Conservation (phyloP, 139 green algal genomes). For the Picochlorum sp. region DNA sequence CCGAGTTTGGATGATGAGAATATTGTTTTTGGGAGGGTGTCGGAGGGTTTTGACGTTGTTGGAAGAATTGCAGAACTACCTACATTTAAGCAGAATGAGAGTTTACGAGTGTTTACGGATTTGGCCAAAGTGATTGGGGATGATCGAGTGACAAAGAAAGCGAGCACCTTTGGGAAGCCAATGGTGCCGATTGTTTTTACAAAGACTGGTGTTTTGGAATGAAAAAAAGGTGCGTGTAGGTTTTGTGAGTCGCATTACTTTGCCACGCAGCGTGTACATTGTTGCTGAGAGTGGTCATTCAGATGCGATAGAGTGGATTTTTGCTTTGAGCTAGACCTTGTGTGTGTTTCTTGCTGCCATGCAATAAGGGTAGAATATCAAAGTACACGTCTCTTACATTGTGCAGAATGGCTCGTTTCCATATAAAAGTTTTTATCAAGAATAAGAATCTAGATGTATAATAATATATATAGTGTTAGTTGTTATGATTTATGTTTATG, state of each 20-base stretch:
- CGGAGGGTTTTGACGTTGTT: constrained; percentile 28
- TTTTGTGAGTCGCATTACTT: neutral
- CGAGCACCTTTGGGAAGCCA: constrained; percentile 51
- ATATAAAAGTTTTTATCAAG: too few relatives aligned
- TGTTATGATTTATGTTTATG: neutral
- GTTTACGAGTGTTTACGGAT: constrained; percentile 38
- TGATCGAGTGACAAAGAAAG: constrained; percentile 42
- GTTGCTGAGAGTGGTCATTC: neutral
- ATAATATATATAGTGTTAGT: neutral
- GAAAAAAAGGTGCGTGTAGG: too few relatives aligned
- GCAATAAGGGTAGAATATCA: constrained; percentile 2
- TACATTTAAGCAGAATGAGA: constrained; percentile 37
- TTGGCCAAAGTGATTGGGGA: constrained; percentile 57
- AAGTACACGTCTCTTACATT: too few relatives aligned
- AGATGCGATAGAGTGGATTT: neutral
- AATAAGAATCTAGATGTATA: neutral
- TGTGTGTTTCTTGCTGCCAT: neutral
- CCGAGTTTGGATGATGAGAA: constrained; percentile 58
- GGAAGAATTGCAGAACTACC: constrained; percentile 26
- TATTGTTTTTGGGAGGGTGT: constrained; percentile 63
- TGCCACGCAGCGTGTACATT: neutral
- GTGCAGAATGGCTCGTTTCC: too few relatives aligned
- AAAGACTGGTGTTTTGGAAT: constrained; percentile 14
- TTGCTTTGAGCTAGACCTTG: neutral
- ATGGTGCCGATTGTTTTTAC: constrained; percentile 59